Conservation (phyloP, 768 basidiomycete species). For the Hortiboletus campestris region DNA sequence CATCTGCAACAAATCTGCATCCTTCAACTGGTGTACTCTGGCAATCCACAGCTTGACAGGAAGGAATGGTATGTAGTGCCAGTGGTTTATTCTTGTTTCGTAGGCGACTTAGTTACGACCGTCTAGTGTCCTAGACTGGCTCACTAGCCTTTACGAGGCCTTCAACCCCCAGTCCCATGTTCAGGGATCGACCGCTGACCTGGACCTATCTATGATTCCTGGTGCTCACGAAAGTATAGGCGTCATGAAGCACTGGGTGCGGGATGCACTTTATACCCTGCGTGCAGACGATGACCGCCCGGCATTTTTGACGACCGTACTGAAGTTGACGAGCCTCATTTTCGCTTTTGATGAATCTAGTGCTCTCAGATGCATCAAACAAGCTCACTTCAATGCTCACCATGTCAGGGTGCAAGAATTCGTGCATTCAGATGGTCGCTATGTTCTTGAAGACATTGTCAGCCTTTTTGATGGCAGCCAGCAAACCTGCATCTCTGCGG, state of each 20-base stretch:
- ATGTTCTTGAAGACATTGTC: slow-evolving; percentile 11
- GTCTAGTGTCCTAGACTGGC: slow-evolving; percentile 18
- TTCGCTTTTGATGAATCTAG: slow-evolving; percentile 26
- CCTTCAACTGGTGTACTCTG: slow-evolving; percentile 33
- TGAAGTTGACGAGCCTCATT: no score
- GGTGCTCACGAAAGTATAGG: slow-evolving; percentile 37
- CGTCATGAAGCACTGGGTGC: slow-evolving; percentile 29
- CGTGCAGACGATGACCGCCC: background rate
- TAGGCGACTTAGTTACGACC: no score
- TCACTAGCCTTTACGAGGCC: no score
- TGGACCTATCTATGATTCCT: slow-evolving; percentile 35
- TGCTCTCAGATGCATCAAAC: slow-evolving; percentile 36
- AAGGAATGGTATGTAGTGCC: no score
- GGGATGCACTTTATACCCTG: slow-evolving; percentile 38
- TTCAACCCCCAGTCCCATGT: no score
- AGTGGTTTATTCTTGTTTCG: no score
- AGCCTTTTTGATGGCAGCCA: slow-evolving; percentile 28
- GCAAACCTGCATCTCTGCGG: slow-evolving; percentile 30
- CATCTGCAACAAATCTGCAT: slow-evolving; percentile 18
- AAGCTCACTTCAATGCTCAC: slow-evolving; percentile 28
- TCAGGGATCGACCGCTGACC: no score
- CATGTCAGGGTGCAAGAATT: slow-evolving; percentile 4
- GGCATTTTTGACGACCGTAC: slow-evolving; percentile 17
- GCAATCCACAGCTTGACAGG: background rate
- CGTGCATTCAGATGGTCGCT: slow-evolving; percentile 14